phyloP scores from a whole-genome alignment of 2,329 filamentous ascomycete genomes.

The Fusarium chlamydosporum region DNA sequence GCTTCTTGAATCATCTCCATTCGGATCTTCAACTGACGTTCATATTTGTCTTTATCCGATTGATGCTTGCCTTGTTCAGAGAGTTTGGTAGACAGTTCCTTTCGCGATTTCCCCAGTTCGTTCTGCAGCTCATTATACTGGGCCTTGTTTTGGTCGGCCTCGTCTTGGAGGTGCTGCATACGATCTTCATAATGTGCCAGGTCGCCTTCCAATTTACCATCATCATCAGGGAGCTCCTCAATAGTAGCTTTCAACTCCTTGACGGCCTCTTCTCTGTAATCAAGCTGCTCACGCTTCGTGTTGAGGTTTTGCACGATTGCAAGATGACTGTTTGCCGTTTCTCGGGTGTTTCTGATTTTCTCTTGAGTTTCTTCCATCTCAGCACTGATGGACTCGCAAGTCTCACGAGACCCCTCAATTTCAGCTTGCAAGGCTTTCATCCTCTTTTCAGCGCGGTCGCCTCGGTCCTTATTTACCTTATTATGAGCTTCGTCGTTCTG shows the following conservation, averaged over 20 bases:
- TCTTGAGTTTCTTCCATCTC: conserved; percentile 73
- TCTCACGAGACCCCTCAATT: conserved; percentile 71
- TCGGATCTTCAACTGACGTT: conserved; percentile 81
- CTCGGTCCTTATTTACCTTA: conserved; percentile 87
- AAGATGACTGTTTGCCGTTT: conserved; percentile 80
- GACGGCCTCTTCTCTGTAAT: conserved; percentile 78
- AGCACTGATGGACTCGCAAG: conserved; percentile 69
- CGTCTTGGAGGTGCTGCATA: conserved; percentile 74
- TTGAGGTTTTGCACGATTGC: conserved; percentile 81
- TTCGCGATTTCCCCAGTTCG: conserved; percentile 62
- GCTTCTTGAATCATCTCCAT: conserved; percentile 82
- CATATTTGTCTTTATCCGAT: conserved; percentile 88
- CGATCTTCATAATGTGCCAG: conserved; percentile 84
- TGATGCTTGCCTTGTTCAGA: conserved; percentile 82
- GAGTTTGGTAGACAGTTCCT: conserved; percentile 65
- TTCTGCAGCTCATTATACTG: conserved; percentile 76
- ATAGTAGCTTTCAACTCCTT: conserved; percentile 79
- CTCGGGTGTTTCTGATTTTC: conserved; percentile 75
- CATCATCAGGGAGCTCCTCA: conserved; percentile 82
- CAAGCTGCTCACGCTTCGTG: conserved; percentile 81
- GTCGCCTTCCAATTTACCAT: conserved; percentile 79
- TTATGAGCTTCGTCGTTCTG: conserved; percentile 82
- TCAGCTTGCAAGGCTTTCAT: conserved; percentile 75
- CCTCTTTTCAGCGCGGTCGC: conserved; percentile 77
- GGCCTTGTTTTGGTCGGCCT: conserved; percentile 73